Percentiles rank a stretch among this genome's conserved stretches.
phyloP scores from a whole-genome alignment of 2,329 filamentous ascomycete genomes.

The Penicillium psychrosexuale region DNA sequence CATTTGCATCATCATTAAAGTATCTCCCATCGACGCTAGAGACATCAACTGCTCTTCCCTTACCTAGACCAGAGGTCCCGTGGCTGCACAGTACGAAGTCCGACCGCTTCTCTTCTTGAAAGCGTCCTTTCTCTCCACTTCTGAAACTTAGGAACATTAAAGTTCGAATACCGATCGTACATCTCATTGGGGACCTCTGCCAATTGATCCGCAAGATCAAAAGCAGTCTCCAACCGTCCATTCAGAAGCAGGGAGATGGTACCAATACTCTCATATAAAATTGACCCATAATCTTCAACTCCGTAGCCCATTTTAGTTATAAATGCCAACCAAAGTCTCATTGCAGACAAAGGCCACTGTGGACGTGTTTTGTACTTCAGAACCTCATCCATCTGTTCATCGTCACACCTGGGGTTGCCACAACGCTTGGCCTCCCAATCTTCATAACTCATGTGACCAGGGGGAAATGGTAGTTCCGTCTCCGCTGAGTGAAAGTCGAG shows the following conservation, averaged over 20 bases:
- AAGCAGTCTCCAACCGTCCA: background rate
- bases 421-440: background rate
- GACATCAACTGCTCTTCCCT: background rate
- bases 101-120: too few relatives aligned
- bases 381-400: background rate
- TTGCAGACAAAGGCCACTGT: background rate
- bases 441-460: background rate
- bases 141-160: background rate
- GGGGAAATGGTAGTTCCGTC: background rate
- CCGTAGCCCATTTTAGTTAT: background rate
- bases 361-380: background rate
- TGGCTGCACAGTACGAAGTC: background rate
- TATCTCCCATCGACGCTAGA: background rate
- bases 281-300: background rate
- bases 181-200: background rate
- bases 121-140: background rate
- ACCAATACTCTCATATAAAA: background rate
- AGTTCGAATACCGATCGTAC: too few relatives aligned
- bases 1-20: background rate
- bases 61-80: background rate
- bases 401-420: rapidly evolving
- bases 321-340: rapidly evolving
- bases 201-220: background rate
- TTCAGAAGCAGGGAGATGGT: background rate
- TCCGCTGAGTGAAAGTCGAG: background rate